These are phyloP conservation scores for Boechera divaricarpa DNA, from an alignment of 345 rosid species.

Conservation along the genomic window DNA sequence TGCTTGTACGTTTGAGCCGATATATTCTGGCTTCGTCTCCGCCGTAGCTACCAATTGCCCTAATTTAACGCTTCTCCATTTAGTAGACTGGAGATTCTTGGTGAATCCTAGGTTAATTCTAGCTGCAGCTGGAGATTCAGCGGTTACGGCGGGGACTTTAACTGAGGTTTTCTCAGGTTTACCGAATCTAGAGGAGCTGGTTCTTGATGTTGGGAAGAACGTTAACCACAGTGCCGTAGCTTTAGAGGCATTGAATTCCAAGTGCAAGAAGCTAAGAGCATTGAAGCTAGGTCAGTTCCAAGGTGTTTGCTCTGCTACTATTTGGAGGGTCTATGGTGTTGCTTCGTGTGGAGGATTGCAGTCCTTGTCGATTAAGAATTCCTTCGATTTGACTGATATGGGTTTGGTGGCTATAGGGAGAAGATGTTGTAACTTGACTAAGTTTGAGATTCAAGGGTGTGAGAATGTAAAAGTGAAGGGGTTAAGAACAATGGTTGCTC, in stretches of 20 bases:
- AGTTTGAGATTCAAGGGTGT: slow-evolving; percentile 87
- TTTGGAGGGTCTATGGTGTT: slow-evolving; percentile 68
- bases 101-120: slow-evolving; percentile 52
- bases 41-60: slow-evolving; percentile 71
- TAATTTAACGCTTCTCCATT: slow-evolving; percentile 59
- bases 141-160: slow-evolving; percentile 51
- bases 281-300: slow-evolving; percentile 77
- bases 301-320: slow-evolving; percentile 68
- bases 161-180: slow-evolving; percentile 59
- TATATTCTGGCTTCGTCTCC: slow-evolving; percentile 69
- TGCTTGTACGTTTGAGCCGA: slow-evolving; percentile 79
- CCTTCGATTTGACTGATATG: slow-evolving; percentile 74
- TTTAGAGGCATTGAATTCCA: slow-evolving; percentile 60
- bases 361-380: slow-evolving; percentile 68
- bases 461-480: slow-evolving; percentile 72
- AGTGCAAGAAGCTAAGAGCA: slow-evolving; percentile 58
- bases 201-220: slow-evolving; percentile 67
- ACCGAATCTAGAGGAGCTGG: slow-evolving; percentile 65
- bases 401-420: slow-evolving; percentile 79
- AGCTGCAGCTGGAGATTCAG: slow-evolving; percentile 65
- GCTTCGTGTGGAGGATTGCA: slow-evolving; percentile 68
- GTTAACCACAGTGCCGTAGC: slow-evolving; percentile 65
- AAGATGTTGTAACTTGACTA: slow-evolving; percentile 65
- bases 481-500: slow-evolving; percentile 62
- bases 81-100: slow-evolving; percentile 58